Base-by-base conservation (phyloP, 2,329 filamentous ascomycete genomes). In the Aspergillus sp. region DNA sequence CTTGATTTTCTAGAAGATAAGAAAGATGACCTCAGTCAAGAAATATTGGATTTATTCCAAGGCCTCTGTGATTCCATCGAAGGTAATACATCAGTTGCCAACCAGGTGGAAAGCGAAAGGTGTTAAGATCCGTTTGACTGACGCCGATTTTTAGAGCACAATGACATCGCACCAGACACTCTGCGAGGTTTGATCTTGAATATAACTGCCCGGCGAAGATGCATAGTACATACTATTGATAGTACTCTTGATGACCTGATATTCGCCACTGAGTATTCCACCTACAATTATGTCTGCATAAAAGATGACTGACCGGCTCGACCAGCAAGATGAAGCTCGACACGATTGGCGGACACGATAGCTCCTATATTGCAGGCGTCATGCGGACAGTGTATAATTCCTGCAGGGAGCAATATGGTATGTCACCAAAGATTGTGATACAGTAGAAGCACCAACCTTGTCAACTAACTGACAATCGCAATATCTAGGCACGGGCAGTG, bases 331-430 rank as follows among this genome's bases (percentile, higher is more conserved):
- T 55, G 4, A 46, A 38, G 11, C 41, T 31, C 4, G 59, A 60
- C 23, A 41, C 53, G 4, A 45, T 41, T 17, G 47, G 51, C 25
- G 59, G 53, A 13, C 59, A 56, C 15, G 49, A 23, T 28, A 51
- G 38, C 22, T 60, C 59, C 13, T 60, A 60, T 23, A 60, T 60
- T 11, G 59, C 59, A 11, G 47, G 46, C 5, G 31, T 53, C 15
- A 60, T 60, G 59, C 53, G 53, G 2, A 25, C 59, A 7, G 59
- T 48, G 13, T 60, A 60, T 34, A 31, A 47, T 4, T 15, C 19
- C 28, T 56, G 53, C 19, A 56, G 31, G 5, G 31, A n/a, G n/a
- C 25, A 56, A 56, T 41, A 19, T 23, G 59, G 59, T 57, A 56
- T 22, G 25, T 22, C 6, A 23, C 30, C 46, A 9, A 11, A 9